Evolutionary conservation across 2,329 filamentous ascomycete species (phyloP).

Genomic region (Sporothrix brunneoviolacea): DNA sequence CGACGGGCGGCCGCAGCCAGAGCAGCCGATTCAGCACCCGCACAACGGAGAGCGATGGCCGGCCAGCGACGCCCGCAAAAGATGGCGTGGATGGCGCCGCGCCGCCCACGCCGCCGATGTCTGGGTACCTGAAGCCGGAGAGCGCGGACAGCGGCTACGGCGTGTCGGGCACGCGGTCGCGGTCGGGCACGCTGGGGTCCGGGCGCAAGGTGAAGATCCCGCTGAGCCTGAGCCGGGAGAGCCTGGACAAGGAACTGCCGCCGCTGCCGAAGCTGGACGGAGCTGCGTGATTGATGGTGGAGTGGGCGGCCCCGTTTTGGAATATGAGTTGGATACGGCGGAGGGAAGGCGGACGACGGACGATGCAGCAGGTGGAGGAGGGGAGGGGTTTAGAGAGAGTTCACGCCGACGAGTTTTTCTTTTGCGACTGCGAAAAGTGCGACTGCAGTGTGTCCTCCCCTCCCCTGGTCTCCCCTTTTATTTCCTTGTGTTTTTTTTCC

Average conservation of each 20-base stretch:
- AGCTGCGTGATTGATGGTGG: neutral
- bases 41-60: constrained; percentile 23
- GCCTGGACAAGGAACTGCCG: constrained; percentile 54
- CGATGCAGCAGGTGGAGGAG: constrained; percentile 22
- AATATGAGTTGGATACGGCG: neutral
- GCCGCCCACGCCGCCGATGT: too few relatives aligned
- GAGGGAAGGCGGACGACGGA: constrained; percentile 6
- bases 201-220: constrained; percentile 28
- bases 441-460: neutral
- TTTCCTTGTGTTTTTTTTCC: constrained; percentile 14
- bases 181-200: constrained; percentile 21
- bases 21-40: constrained; percentile 32
- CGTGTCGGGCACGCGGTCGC: constrained; percentile 24
- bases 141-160: constrained; percentile 44
- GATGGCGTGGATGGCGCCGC: too few relatives aligned
- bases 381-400: too few relatives aligned
- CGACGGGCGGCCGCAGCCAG: constrained; percentile 54
- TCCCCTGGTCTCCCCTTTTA: neutral
- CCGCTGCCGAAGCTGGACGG: constrained; percentile 39
- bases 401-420: too few relatives aligned
- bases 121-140: constrained; percentile 38
- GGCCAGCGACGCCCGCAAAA: constrained; percentile 38
- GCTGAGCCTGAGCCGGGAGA: constrained; percentile 49
- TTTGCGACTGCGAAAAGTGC: constrained; percentile 9
- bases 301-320: too few relatives aligned